Base-by-base conservation (phyloP, 2,329 filamentous ascomycete species). In the Fusarium praegraminearum region DNA sequence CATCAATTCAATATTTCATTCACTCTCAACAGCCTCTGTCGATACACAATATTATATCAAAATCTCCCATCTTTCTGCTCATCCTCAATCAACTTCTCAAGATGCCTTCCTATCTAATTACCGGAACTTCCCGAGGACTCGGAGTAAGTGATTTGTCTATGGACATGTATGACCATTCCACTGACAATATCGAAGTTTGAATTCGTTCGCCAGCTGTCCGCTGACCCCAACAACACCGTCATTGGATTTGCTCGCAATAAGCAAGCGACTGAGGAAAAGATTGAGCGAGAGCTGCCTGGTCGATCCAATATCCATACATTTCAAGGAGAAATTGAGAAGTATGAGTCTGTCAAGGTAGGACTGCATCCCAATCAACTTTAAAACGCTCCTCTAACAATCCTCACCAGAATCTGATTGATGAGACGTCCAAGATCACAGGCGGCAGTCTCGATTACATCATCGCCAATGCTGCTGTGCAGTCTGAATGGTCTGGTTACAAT, bases 401-500 rank as follows among this genome's bases (percentile, higher is more conserved):
- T 4, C 5, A 7, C 9, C 1, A 73, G 71, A 47, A 46, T 7
- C 44, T 63, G 3, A 45, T 79, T 76, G 2, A 70, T 84, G 47
- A 62, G 26, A 62, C 56, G 2, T 43, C 57, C 16, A 71, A 74
- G n/a, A 78, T 80, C n/a, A 79, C 78, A 0, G 77, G 77, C 5
- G 79, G 80, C 15, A 73, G 76, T 50, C 65, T 88, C 8, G 86
- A 88, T 73, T 84, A 84, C 62, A 72, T 89, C 8, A 83, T 88
- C 30, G 82, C 81, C 53, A 89, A 88, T 53, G 86, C 79, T 1
- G 86, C 73, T 3, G 69, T 77, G 7, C 62, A 82, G 15, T 67
- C 78, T 2, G 18, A 68, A 0, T 76, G 70, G 26, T 78, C 78
- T 30, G 71, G 63, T 5, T 68, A 67, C 7, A 51, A 53, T n/a